Evolutionary conservation across 148 eudicot species (phyloP), one percentile per base, ranked within the genome.

Genomic region (Heliamphora exappendiculata): DNA sequence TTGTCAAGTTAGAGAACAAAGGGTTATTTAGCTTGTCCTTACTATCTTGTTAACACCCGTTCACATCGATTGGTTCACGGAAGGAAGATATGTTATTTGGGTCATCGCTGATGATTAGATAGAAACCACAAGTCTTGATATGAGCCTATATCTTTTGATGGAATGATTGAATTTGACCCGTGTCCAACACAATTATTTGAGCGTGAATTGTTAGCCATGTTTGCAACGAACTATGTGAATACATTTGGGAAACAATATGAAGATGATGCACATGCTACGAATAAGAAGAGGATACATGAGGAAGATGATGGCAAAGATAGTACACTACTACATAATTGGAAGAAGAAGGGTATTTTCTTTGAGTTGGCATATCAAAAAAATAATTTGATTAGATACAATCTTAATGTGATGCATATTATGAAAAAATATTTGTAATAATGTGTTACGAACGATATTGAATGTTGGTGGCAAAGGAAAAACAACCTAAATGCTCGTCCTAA

Each of bases 1-100:
- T 68, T 82, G 24, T 82, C 72, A 10, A 67, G 84, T 0, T 78
- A 72, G 76, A 74, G 76, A 14, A 63, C 72, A 5, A 67, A 82
- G 29, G 75, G 75, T 17, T 1, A 28, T 31, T 16, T 39, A 29
- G 81, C 72, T 11, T 82, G 75, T 39, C 78, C 75, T 0, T 11
- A 0, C 47, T 82, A 76, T 51, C 9, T 11, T 24, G 26, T 7
- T 0, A 5, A 44, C 17, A 78, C 75, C 2, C 14, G 6, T 3
- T 78, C 81, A 1, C 0, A 1, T 14, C 16, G 70, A 33, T 51
- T 78, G 9, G 11, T 49, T 14, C 12, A 49, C 13, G 54, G 80
- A 4, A 53, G 17, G 8, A 81, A 82, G 28, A 29, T 8, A 2
- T 57, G 70, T 63, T 73, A 41, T 39, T 34, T 54, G 59, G 76